Percentiles rank a stretch among this genome's conserved stretches.
phyloP scores from a whole-genome alignment of 2,329 filamentous ascomycete genomes.

The Colletotrichum horii region DNA sequence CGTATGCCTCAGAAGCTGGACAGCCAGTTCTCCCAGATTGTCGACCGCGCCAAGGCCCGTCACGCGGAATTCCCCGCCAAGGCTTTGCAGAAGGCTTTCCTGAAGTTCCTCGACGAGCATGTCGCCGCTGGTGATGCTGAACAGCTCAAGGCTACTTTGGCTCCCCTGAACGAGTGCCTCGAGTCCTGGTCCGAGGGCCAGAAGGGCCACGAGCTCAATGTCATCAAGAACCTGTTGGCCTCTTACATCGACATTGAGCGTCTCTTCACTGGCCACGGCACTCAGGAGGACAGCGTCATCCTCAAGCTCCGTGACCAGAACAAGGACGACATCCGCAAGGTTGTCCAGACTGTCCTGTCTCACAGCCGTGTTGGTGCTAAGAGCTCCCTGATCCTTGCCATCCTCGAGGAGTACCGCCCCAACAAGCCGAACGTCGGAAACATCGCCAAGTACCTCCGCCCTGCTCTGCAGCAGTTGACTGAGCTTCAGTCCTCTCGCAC shows the following conservation, averaged over 20 bases:
- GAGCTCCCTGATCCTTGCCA: constrained; percentile 90
- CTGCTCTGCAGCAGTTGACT: constrained; percentile 81
- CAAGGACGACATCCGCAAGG: constrained; percentile 86
- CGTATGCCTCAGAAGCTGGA: constrained; percentile 97
- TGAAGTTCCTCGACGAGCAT: constrained; percentile 89
- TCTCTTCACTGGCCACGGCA: constrained; percentile 83
- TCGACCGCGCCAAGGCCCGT: constrained; percentile 81
- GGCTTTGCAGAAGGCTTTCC: constrained; percentile 80
- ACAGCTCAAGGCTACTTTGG: constrained; percentile 73
- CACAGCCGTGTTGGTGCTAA: constrained; percentile 92
- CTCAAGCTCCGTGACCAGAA: constrained; percentile 94
- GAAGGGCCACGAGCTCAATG: constrained; percentile 86
- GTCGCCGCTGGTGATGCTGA: constrained; percentile 75
- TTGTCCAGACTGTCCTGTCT: constrained; percentile 89
- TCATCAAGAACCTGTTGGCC: constrained; percentile 80
- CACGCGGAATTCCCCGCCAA: constrained; percentile 92
- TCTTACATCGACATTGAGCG: constrained; percentile 84
- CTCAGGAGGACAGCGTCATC: constrained; percentile 91
- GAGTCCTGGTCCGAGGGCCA: constrained; percentile 83
- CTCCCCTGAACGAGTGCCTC: constrained; percentile 79
- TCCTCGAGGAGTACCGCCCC: constrained; percentile 91
- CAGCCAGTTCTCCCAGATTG: constrained; percentile 78
- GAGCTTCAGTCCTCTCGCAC: constrained; percentile 83
- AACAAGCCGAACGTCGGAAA: constrained; percentile 92
- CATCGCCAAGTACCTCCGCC: constrained; percentile 85